phyloP scores from a whole-genome alignment of 2,329 filamentous ascomycete genomes.

The Botrytis hyacinthi region DNA sequence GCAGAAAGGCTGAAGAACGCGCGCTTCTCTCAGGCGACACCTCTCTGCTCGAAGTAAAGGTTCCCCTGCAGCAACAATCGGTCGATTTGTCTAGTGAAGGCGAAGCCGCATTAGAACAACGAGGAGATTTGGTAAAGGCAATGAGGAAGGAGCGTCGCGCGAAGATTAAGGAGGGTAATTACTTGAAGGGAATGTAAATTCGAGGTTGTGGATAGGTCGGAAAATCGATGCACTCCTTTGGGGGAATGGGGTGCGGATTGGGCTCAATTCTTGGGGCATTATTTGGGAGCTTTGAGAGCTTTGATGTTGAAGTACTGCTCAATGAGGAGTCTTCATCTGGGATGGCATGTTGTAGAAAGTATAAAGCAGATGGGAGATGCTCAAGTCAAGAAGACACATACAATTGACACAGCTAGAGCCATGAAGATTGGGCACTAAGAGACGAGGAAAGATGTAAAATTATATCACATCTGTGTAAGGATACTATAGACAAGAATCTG shows the following conservation, averaged over 20 bases:
- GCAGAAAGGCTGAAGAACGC: constrained; percentile 55
- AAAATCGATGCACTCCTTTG: background rate
- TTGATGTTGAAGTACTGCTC: background rate
- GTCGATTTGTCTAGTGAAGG: constrained; percentile 62
- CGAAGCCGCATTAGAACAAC: constrained; percentile 47
- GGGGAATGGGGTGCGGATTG: background rate
- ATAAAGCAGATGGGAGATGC: background rate
- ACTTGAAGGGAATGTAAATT: constrained; percentile 69
- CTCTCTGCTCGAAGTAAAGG: constrained; percentile 62
- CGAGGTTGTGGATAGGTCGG: too few relatives aligned
- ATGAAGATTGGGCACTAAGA: background rate
- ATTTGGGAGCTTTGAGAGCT: background rate
- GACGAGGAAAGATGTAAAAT: background rate
- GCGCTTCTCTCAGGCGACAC: constrained; percentile 65
- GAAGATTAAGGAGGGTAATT: constrained; percentile 82
- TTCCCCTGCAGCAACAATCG: constrained; percentile 74
- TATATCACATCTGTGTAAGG: constrained; percentile 6
- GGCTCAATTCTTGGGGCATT: background rate
- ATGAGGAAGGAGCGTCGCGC: constrained; percentile 73
- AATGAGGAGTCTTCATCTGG: background rate
- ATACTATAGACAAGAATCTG: constrained; percentile 5
- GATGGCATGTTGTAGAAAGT: too few relatives aligned
- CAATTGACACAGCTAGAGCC: background rate
- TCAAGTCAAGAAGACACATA: background rate
- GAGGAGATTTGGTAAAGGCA: constrained; percentile 64